Conservation (phyloP, 345 rosid genomes). For the Eucalyptus coolabah region DNA sequence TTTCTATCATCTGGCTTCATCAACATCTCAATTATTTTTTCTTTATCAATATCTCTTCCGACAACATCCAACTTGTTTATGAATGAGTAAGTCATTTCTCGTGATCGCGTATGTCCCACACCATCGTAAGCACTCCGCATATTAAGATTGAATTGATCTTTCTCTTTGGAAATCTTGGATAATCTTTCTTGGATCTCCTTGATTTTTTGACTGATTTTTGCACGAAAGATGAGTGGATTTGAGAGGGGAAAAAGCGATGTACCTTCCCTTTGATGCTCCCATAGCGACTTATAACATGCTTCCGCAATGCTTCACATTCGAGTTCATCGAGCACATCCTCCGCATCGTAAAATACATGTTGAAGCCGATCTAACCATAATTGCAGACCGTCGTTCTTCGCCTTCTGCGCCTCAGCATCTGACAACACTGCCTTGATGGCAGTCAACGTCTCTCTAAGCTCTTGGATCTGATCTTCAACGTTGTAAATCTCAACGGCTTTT, state of each 20-base stretch:
- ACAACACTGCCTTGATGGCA: neutral
- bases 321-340: neutral
- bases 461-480: too few species aligned
- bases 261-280: neutral
- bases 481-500: too few species aligned
- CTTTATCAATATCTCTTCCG: neutral
- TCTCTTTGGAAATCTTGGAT: neutral
- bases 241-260: neutral
- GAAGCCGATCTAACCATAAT: neutral
- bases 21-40: neutral
- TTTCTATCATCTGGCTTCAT: neutral
- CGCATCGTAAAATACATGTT: neutral
- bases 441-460: neutral
- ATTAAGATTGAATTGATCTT: neutral
- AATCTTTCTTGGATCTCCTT: neutral
- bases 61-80: neutral
- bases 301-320: neutral
- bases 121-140: neutral
- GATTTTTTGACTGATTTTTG: neutral
- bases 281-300: neutral
- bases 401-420: neutral
- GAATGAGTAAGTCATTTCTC: neutral
- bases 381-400: neutral
- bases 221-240: neutral
- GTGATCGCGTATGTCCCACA: neutral